These are phyloP conservation scores for Daphne laureola DNA, from an alignment of 441 rosid species.

Conservation along the genomic window DNA sequence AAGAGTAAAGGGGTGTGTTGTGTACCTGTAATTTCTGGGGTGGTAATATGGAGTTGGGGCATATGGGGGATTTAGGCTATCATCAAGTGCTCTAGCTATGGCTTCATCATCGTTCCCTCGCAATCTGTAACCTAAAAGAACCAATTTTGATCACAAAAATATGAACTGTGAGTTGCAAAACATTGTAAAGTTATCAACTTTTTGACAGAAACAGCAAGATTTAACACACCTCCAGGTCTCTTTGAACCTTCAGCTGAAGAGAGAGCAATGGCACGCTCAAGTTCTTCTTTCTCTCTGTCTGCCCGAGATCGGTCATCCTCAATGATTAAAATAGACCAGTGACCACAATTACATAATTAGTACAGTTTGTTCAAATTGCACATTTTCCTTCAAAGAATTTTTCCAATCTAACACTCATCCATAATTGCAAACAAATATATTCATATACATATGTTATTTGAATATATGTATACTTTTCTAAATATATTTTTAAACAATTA, in stretches of 20 bases:
- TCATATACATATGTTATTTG: too few relatives aligned
- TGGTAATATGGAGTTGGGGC: conserved; percentile 30
- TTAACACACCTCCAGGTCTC: conserved; percentile 44
- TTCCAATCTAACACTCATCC: too few relatives aligned
- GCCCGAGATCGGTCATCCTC: conserved; percentile 60
- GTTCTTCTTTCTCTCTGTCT: conserved; percentile 60
- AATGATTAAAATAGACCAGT: conserved; percentile 1
- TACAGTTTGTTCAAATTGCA: too few relatives aligned
- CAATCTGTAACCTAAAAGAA: conserved; percentile 47
- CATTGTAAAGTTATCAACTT: background rate
- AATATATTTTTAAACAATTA: too few relatives aligned
- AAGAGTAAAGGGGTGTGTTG: background rate
- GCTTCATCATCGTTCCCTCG: conserved; percentile 35
- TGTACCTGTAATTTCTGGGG: conserved; percentile 42
- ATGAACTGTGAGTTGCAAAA: background rate
- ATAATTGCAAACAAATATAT: too few relatives aligned
- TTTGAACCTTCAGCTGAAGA: conserved; percentile 49
- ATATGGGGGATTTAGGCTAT: conserved; percentile 40
- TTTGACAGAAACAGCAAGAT: background rate
- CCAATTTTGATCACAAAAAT: background rate
- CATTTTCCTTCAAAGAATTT: too few relatives aligned
- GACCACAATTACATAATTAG: background rate
- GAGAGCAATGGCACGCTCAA: conserved; percentile 60
- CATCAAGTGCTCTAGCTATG: conserved; percentile 37
- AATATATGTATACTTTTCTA: too few relatives aligned